These are phyloP conservation scores for Lasiodiplodia sp. DNA, from an alignment of 2,329 filamentous ascomycete species.

Conservation along the genomic window DNA sequence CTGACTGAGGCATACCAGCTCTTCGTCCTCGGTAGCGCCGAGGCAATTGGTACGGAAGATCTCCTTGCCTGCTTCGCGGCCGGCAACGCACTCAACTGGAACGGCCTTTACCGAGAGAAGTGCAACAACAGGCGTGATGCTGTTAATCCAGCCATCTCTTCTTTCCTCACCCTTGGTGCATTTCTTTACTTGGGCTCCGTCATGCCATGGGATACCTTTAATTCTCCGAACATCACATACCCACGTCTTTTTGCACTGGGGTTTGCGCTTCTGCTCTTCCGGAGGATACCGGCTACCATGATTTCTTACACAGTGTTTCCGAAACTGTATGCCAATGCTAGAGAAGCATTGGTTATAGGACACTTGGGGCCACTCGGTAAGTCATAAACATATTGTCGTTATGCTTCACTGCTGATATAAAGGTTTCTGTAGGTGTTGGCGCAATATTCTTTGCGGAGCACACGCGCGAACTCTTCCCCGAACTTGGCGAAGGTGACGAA, in stretches of 20 bases:
- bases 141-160: conserved; percentile 66
- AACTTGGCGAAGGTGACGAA: conserved; percentile 47
- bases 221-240: conserved; percentile 61
- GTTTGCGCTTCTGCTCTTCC: conserved; percentile 61
- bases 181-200: conserved; percentile 67
- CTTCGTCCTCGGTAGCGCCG: conserved; percentile 65
- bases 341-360: conserved; percentile 68
- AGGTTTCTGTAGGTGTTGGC: conserved; percentile 46
- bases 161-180: conserved; percentile 66
- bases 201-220: conserved; percentile 64
- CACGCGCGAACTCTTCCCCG: conserved; percentile 53
- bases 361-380: conserved; percentile 58
- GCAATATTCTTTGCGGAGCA: conserved; percentile 58
- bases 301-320: conserved; percentile 65
- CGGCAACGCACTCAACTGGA: conserved; percentile 68
- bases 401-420: neutral
- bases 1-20: conserved; percentile 47
- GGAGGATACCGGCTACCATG: conserved; percentile 65
- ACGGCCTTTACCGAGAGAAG: conserved; percentile 65
- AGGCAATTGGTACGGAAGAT: conserved; percentile 65
- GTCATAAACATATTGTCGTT: neutral
- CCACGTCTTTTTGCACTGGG: conserved; percentile 60
- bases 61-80: conserved; percentile 68
- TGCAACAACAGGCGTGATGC: conserved; percentile 65
- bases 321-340: conserved; percentile 58